A percentile compares a stretch with the other conserved stretches of the same genome.
phyloP scores from a whole-genome alignment of 345 rosid species.

The Euphorbia tirucalli region DNA sequence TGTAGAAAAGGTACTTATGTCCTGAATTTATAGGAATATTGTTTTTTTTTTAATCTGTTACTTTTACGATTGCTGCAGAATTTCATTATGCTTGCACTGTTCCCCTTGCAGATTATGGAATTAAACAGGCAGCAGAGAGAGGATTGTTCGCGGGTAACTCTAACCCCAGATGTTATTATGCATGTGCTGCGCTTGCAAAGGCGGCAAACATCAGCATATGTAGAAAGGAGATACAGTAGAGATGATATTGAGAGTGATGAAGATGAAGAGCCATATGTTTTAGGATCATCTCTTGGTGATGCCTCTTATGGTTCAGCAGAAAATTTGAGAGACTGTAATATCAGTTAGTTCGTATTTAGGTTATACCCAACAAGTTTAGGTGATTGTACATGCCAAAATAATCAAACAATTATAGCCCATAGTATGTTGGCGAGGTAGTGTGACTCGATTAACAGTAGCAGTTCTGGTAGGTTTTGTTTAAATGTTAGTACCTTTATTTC shows the following conservation, averaged over 20 bases:
- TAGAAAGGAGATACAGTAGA: constrained; percentile 48
- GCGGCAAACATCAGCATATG: constrained; percentile 46
- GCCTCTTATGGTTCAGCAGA: constrained; percentile 22
- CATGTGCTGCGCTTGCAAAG: constrained; percentile 61
- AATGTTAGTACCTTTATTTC: not conserved
- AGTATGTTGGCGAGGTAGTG: not conserved
- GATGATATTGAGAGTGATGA: constrained; percentile 43
- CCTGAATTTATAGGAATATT: too few species aligned
- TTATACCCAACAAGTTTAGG: not conserved
- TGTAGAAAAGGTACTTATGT: constrained; percentile 41
- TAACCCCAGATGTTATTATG: constrained; percentile 67
- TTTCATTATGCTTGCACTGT: not conserved
- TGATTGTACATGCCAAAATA: not conserved
- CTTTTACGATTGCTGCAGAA: not conserved
- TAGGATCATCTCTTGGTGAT: constrained; percentile 26
- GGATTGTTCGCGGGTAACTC: constrained; percentile 42
- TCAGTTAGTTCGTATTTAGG: constrained; percentile 21
- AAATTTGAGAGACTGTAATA: constrained; percentile 27
- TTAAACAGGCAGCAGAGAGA: constrained; percentile 53
- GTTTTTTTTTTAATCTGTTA: not conserved
- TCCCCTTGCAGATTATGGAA: constrained; percentile 49
- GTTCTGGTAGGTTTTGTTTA: not conserved
- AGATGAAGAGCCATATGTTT: constrained; percentile 23
- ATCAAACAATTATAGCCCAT: not conserved
- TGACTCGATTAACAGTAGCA: not conserved